phyloP scores from a whole-genome alignment of 1,284 basidiomycete species.

The Inonotus hispidus region DNA sequence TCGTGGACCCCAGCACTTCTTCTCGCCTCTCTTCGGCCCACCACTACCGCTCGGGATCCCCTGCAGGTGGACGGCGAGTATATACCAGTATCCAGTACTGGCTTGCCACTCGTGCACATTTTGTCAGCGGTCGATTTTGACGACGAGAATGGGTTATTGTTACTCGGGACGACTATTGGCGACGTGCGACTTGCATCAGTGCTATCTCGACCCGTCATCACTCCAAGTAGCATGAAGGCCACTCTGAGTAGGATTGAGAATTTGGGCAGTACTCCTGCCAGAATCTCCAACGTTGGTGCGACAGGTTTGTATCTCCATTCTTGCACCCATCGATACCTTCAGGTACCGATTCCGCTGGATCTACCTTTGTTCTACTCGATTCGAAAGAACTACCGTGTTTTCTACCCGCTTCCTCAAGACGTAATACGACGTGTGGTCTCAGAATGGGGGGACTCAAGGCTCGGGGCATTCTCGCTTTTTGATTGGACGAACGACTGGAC shows the following conservation, averaged over 20 bases:
- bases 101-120: neutral
- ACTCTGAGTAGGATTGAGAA: neutral
- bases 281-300: neutral
- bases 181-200: slow-evolving; percentile 1
- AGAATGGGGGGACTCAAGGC: neutral
- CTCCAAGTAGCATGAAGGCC: neutral
- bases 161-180: neutral
- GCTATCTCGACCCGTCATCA: neutral
- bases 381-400: neutral
- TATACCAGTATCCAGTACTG: neutral
- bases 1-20: neutral
- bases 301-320: no score
- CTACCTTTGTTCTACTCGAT: neutral
- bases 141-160: slow-evolving; percentile 2
- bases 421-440: neutral
- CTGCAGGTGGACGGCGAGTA: neutral
- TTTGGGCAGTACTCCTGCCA: neutral
- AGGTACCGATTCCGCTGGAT: neutral
- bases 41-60: neutral
- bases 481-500: slow-evolving; percentile 12
- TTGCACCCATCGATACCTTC: neutral
- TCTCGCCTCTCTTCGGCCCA: neutral
- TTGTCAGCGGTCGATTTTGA: slow-evolving; percentile 6
- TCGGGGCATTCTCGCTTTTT: neutral
- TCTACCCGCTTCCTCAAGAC: neutral